Base-by-base conservation (phyloP, 2,329 filamentous ascomycete species). In the Didymella pomorum region DNA sequence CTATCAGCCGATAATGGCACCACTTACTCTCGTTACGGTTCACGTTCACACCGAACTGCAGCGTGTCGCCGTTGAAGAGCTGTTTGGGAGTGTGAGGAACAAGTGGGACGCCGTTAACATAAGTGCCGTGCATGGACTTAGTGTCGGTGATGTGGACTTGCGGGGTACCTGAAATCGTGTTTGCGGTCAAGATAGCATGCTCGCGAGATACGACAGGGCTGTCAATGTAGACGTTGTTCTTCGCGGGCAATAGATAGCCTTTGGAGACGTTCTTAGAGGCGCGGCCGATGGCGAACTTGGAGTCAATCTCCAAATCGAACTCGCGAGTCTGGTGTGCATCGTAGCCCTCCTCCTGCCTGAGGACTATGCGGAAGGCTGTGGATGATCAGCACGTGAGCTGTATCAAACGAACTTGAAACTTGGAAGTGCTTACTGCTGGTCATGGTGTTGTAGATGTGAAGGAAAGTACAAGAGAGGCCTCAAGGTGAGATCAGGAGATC, bases 131-230 rank as follows among this genome's bases (percentile, higher is more conserved):
- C 81, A 87, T 87, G 9, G 86, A 88, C 31, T 79, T 81, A 18
- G 78, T 76, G 67, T 89, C 87, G 58, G 74, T 77, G 59, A 89
- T 77, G 50, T 77, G 81, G 44, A 87, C 73, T 9, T 58, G 60
- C 25, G 71, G 65, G 11, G 47, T 35, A 26, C 67, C 64, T 31
- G 51, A 49, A 52, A 28, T 45, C 11, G 61, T 46, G 48, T 69
- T 64, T 41, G 64, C 64, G 2, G 68, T 72, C 35, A 80, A 64
- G 51, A 83, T 76, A 16, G 89, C 90, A 75, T 92, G 89, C 11
- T 85, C 73, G 43, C 89, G 82, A 23, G 89, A 91, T 81, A 92
- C 89, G 33, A 92, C 89, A 0, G 89, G 86, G 56, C 86, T 89
- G 63, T 91, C 85, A 58, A 91, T 89, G 82, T 82, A 91, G 16